A percentile compares a stretch with the other conserved stretches of the same genome.
phyloP scores from a whole-genome alignment of 345 rosid genomes.

The Chamaenerion angustifolium region DNA sequence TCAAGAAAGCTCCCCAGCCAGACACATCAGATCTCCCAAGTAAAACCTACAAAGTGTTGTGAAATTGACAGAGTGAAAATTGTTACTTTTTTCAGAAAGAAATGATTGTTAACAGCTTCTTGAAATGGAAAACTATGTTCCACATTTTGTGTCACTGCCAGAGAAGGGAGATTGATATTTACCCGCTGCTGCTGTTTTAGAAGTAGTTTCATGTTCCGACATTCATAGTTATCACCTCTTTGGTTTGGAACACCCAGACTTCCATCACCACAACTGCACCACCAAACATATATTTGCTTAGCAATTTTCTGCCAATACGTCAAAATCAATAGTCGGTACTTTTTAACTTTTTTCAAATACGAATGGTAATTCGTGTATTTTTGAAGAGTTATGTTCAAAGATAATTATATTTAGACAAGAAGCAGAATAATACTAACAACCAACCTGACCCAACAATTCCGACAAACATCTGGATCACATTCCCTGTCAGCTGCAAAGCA shows the following conservation, averaged over 20 bases:
- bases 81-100: too few relatives aligned
- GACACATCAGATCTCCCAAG: slow-evolving; percentile 98
- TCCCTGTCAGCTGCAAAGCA: slow-evolving; percentile 99
- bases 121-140: too few relatives aligned
- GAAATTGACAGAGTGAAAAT: too few relatives aligned
- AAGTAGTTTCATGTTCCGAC: slow-evolving; percentile 97
- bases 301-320: neutral
- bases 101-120: too few relatives aligned
- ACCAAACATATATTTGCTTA: neutral
- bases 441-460: slow-evolving; percentile 99
- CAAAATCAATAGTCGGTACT: neutral
- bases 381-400: too few relatives aligned
- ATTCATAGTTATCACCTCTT: slow-evolving; percentile 97
- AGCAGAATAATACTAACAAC: slow-evolving; percentile 9
- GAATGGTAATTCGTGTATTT: too few relatives aligned
- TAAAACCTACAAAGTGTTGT: slow-evolving; percentile 61
- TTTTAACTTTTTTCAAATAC: too few relatives aligned
- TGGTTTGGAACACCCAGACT: slow-evolving; percentile 81
- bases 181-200: slow-evolving; percentile 98
- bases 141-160: too few relatives aligned
- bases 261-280: slow-evolving; percentile 95
- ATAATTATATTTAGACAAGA: neutral
- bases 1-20: slow-evolving; percentile 99
- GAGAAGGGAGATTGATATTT: slow-evolving; percentile 4
- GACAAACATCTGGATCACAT: slow-evolving; percentile 99